A percentile compares a stretch with the other conserved stretches of the same genome.
Evolutionary conservation across 768 basidiomycete genomes (phyloP).

Genomic region (Sistotremastrum suecicum): DNA sequence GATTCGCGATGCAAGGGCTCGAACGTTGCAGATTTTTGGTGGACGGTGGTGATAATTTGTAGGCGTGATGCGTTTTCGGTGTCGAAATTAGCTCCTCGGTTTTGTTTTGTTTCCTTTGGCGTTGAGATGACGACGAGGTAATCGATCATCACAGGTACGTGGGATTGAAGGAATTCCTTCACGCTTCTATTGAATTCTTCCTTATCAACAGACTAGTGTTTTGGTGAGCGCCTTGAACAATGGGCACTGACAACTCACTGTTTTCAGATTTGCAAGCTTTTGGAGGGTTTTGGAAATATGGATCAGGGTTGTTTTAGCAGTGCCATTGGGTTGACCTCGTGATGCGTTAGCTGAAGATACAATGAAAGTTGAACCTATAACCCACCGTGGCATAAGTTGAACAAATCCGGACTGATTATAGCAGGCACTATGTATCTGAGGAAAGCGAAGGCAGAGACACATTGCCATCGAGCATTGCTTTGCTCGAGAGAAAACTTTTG

Average conservation of each 20-base stretch:
- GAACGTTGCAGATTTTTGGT: slow-evolving; percentile 41
- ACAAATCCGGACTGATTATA: slow-evolving; percentile 77
- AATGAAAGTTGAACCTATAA: background rate
- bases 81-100: slow-evolving; percentile 12
- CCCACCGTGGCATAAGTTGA: slow-evolving; percentile 62
- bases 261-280: slow-evolving; percentile 74
- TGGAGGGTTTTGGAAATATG: slow-evolving; percentile 82
- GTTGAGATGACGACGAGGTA: slow-evolving; percentile 66
- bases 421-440: slow-evolving; percentile 83
- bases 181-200: slow-evolving; percentile 75
- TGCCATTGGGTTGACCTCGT: slow-evolving; percentile 49
- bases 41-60: slow-evolving; percentile 39
- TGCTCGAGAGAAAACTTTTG: slow-evolving; percentile 27
- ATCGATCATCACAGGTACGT: slow-evolving; percentile 57
- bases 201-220: slow-evolving; percentile 31
- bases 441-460: slow-evolving; percentile 82
- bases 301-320: slow-evolving; percentile 69
- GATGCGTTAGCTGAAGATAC: slow-evolving; percentile 5
- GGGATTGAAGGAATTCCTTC: slow-evolving; percentile 56
- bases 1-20: slow-evolving; percentile 51
- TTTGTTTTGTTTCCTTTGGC: slow-evolving; percentile 14
- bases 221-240: no score
- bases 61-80: slow-evolving; percentile 34
- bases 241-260: slow-evolving; percentile 26
- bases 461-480: slow-evolving; percentile 56